Evolutionary conservation across 2,329 filamentous ascomycete genomes (phyloP).

Genomic region (Curvularia sp.): DNA sequence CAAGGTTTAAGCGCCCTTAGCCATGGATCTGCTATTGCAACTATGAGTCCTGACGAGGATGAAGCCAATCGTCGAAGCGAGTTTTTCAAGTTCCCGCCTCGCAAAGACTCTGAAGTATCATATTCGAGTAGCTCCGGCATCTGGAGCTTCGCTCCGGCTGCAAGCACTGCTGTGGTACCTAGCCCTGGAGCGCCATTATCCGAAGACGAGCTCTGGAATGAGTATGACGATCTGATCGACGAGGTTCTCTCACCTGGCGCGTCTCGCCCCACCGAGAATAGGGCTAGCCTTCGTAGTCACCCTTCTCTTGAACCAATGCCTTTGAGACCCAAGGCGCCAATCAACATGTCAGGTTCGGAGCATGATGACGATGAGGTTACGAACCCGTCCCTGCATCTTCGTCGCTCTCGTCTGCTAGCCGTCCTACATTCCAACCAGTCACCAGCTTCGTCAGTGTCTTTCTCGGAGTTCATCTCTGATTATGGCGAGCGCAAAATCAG

Average conservation of each 20-base stretch:
- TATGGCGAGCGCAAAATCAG: conserved; percentile 55
- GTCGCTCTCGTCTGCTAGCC: conserved; percentile 60
- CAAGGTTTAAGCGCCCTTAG: conserved; percentile 45
- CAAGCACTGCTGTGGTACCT: conserved; percentile 69
- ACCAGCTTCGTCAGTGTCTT: conserved; percentile 61
- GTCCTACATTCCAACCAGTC: conserved; percentile 59
- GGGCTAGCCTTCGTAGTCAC: conserved; percentile 25
- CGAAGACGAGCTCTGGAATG: conserved; percentile 92
- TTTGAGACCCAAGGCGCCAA: conserved; percentile 34
- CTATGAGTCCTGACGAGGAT: conserved; percentile 43
- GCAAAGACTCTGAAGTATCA: conserved; percentile 73
- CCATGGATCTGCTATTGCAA: conserved; percentile 51
- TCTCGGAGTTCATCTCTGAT: conserved; percentile 62
- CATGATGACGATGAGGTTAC: conserved; percentile 35
- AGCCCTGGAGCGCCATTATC: conserved; percentile 66
- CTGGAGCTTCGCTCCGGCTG: conserved; percentile 64
- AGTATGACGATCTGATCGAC: conserved; percentile 88
- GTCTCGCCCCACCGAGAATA: conserved; percentile 18
- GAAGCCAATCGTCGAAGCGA: conserved; percentile 57
- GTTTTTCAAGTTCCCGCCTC: conserved; percentile 76
- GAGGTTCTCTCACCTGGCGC: conserved; percentile 64
- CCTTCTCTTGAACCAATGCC: conserved; percentile 43
- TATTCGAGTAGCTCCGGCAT: conserved; percentile 71
- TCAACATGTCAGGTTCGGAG: conserved; percentile 40
- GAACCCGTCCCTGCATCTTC: conserved; percentile 52